Evolutionary conservation across 176 grass and related monocot species (phyloP), one percentile per base, ranked within the genome.

Genomic region (Alloteropsis semialata): DNA sequence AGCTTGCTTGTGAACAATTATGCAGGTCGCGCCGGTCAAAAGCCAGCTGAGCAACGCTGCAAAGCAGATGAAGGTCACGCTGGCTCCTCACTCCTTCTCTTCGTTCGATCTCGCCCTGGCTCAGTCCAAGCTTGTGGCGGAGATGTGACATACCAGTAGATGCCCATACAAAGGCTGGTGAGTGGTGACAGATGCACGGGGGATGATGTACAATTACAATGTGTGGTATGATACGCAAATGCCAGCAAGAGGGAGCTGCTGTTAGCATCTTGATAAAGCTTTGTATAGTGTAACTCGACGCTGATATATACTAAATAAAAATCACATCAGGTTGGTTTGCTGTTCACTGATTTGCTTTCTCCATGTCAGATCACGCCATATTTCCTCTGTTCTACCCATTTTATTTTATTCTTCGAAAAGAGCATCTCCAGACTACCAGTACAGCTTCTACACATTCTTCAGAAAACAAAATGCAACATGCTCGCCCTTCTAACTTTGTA

Each of bases 81-180:
- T 97, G 34, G 39, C 74, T 54, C 89, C 89, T 9, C 62, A 88
- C 82, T 94, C 94, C 46, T 49, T 49, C 46, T 17, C 15, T 5
- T 81, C 92, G 1, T 94, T 94, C 10, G 94, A 97, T 63, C 72
- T 97, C 16, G 87, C 81, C 32, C 72, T 92, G 45, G 55, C 62
- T 18, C 64, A 88, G 37, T 61, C 68, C 14, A 15, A 68, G 54
- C 82, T 63, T 51, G 53, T 49, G 14, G 71, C 86, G 25, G 85
- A 87, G 41, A 93, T 93, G 81, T 97, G 75, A 91, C 85, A 49
- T 25, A 11, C 16, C 22, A 2, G 29, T 5, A 38, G n/a, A n/a
- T n/a, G n/a, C n/a, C 29, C 0, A 39, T 19, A 78, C 13, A 9
- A 58, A n/a, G n/a, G n/a, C n/a, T n/a, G n/a, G n/a, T n/a, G 4